Conservation (phyloP, 106 monocot species). For the Dendrobium catenatum region DNA sequence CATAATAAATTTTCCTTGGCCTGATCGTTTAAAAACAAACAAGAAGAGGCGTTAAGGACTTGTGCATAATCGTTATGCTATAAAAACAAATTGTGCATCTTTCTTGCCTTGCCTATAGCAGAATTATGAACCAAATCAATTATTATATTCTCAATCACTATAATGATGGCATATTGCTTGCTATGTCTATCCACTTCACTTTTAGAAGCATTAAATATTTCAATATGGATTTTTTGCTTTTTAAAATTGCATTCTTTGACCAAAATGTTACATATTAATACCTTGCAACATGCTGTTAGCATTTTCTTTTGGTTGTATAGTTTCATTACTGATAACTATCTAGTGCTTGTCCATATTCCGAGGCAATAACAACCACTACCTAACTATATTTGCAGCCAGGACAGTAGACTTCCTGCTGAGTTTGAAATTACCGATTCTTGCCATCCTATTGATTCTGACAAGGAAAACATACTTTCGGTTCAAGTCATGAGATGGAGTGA, state of each 20-base stretch:
- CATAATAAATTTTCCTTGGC: too few species aligned
- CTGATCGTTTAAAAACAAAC: too few species aligned
- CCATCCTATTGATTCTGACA: conserved; percentile 61
- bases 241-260: not conserved
- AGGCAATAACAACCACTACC: not conserved
- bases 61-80: too few species aligned
- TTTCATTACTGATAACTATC: conserved; percentile 1
- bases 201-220: not conserved
- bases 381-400: conserved; percentile 52
- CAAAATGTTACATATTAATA: not conserved
- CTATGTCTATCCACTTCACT: not conserved
- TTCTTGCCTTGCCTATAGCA: too few species aligned
- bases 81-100: too few species aligned
- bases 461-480: conserved; percentile 85
- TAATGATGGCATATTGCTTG: not conserved
- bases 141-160: not conserved
- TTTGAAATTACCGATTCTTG: conserved; percentile 94
- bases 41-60: too few species aligned
- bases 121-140: not conserved
- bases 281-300: not conserved
- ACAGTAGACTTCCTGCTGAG: conserved; percentile 97
- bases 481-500: conserved; percentile 99
- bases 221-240: not conserved
- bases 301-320: not conserved
- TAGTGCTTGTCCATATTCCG: not conserved